Evolutionary conservation across 2,329 filamentous ascomycete species (phyloP), one percentile per base, ranked within the genome.

Genomic region (Apiospora malaysiana): DNA sequence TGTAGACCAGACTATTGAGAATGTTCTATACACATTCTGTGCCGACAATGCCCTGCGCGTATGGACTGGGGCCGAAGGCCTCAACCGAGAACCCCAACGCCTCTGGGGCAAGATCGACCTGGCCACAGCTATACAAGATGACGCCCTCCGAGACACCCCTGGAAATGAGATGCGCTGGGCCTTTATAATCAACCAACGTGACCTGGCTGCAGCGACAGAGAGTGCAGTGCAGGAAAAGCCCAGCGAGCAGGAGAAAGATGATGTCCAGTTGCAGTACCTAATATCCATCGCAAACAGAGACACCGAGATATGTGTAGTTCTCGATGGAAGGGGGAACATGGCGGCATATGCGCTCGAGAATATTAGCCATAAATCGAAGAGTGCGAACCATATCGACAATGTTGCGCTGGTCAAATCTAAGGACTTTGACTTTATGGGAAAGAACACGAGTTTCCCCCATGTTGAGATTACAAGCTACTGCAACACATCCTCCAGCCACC

Each of bases 311-410:
- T 96, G 94, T 75, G 87, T 98, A 32, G 90, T 95, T 10, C 85
- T 97, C 66, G 94, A 98, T 80, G 91, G 91, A n/a, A 85, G 87
- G 66, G 95, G 95, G 0, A 91, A 91, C 74, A 94, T 98, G 92
- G 94, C 93, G 51, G 94, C 94, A 0, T 98, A 95, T 93, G 95
- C 94, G 0, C 83, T 99, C 70, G 95, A 98, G 79, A 95, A 95
- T 77, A 88, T 97, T 25, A 92, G 92, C 46, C 91, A 89, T 76
- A 94, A 91, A 77, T 84, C 86, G 43, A 89, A 89, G 74, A 89
- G 89, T 71, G 85, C 88, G 4, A 86, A 90, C 40, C 90, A 91
- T 73, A 89, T 95, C n/a, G 97, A 96, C 83, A 96, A 94, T 77
- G 91, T 98, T 75, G 90, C 94, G 1, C 93, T 97, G 77, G 88